Percentiles rank a stretch among this genome's conserved stretches.
Conservation (phyloP, 768 basidiomycete genomes). For the Kondoa malvinella region DNA sequence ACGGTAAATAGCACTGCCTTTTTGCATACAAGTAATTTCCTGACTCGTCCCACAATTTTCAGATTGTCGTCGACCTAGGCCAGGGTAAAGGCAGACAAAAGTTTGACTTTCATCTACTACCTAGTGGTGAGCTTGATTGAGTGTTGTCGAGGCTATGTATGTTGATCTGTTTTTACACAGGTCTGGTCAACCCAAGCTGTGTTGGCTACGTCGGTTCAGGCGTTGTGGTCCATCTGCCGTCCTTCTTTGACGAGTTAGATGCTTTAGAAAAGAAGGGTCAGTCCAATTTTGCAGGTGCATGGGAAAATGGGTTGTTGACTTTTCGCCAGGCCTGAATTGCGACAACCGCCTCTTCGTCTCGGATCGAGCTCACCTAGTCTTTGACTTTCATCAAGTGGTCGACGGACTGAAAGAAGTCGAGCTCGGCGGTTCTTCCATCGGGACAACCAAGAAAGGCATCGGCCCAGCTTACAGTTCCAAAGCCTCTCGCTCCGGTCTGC, state of each 20-base stretch:
- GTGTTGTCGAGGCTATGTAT: background rate
- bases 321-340: conserved; percentile 59
- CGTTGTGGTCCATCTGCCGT: conserved; percentile 89
- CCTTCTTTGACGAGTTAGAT: conserved; percentile 85
- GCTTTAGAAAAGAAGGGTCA: conserved; percentile 64
- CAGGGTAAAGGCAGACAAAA: conserved; percentile 53
- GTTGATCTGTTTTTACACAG: conserved; percentile 33
- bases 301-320: background rate
- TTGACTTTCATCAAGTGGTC: conserved; percentile 99
- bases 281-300: conserved; percentile 13
- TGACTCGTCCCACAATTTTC: too few relatives aligned
- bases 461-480: conserved; percentile 97
- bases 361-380: conserved; percentile 89
- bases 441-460: conserved; percentile 94
- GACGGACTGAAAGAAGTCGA: conserved; percentile 97
- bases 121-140: conserved; percentile 49
- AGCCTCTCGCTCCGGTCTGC: conserved; percentile 84
- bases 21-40: too few relatives aligned
- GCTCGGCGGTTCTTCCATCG: conserved; percentile 65
- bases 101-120: conserved; percentile 88
- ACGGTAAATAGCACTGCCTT: conserved; percentile 34
- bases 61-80: conserved; percentile 52
- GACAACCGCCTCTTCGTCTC: conserved; percentile 73
- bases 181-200: conserved; percentile 70
- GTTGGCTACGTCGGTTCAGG: conserved; percentile 78